Percentiles rank a stretch among this genome's conserved stretches.
Conservation (phyloP, 768 basidiomycete species). For the Boletus bicolor region DNA sequence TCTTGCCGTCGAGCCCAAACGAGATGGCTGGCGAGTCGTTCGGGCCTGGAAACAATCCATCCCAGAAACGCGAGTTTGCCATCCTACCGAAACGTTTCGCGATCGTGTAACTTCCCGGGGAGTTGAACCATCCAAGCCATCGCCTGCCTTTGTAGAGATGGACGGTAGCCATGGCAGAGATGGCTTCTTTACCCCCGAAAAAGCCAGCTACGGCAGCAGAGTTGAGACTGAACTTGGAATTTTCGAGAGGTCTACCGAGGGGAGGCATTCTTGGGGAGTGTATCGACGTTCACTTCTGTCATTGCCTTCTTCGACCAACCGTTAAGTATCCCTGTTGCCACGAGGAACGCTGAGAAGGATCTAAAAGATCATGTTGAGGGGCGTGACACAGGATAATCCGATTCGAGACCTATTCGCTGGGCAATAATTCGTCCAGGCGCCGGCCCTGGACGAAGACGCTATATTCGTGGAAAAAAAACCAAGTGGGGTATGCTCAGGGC, state of each 20-base stretch:
- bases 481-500: too few species aligned
- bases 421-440: not conserved
- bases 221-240: conserved; percentile 23
- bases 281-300: not conserved
- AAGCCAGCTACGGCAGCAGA: conserved; percentile 33
- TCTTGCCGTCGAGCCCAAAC: conserved; percentile 31
- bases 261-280: conserved; percentile 7
- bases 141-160: conserved; percentile 30
- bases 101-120: conserved; percentile 33
- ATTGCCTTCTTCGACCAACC: not conserved
- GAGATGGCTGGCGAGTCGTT: conserved; percentile 22
- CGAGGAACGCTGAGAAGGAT: not conserved
- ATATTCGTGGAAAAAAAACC: not conserved
- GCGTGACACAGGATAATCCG: too few species aligned
- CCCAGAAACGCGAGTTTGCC: conserved; percentile 32
- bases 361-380: not conserved
- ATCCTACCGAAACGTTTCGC: conserved; percentile 33
- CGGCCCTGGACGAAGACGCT: not conserved
- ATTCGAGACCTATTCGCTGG: not conserved
- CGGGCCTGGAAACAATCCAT: conserved; percentile 31
- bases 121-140: conserved; percentile 37
- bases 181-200: conserved; percentile 37
- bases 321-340: not conserved
- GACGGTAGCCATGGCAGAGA: conserved; percentile 34
- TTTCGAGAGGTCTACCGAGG: conserved; percentile 6